Conservation (phyloP, 441 rosid genomes). For the Mallotus japonicus region DNA sequence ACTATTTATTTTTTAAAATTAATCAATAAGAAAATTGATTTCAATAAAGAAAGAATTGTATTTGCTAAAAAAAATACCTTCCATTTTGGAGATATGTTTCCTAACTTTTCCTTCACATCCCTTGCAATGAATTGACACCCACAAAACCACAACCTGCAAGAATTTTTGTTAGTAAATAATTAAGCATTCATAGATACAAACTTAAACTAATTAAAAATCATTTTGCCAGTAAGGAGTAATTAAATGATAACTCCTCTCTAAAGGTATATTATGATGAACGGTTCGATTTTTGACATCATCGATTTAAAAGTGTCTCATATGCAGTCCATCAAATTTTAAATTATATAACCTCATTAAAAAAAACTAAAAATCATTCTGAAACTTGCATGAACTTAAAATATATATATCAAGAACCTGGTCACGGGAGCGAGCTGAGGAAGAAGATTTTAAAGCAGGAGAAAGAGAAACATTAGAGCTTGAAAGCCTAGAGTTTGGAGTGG, state of each 20-base stretch:
- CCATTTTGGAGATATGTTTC: conserved; percentile 90
- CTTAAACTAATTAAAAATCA: too few species aligned
- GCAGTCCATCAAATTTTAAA: too few species aligned
- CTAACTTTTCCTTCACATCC: conserved; percentile 95
- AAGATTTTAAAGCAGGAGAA: conserved; percentile 46
- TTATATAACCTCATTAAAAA: too few species aligned
- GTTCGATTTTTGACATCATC: too few species aligned
- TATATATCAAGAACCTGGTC: conserved; percentile 40
- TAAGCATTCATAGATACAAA: not conserved
- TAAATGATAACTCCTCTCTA: too few species aligned
- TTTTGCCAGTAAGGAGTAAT: too few species aligned
- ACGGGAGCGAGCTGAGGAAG: conserved; percentile 41
- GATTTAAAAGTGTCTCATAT: too few species aligned
- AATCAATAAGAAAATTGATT: too few species aligned
- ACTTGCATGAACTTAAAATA: not conserved
- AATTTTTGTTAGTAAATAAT: not conserved
- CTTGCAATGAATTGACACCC: conserved; percentile 91
- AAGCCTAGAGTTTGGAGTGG: conserved; percentile 29
- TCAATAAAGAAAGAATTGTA: not conserved
- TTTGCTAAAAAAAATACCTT: conserved; percentile 45
- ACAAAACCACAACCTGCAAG: conserved; percentile 76
- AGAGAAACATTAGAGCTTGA: conserved; percentile 37
- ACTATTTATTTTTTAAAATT: too few species aligned
- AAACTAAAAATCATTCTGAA: not conserved
- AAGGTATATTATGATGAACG: too few species aligned